phyloP scores from a whole-genome alignment of 2,329 filamentous ascomycete genomes.

The Leptographium radiaticola region DNA sequence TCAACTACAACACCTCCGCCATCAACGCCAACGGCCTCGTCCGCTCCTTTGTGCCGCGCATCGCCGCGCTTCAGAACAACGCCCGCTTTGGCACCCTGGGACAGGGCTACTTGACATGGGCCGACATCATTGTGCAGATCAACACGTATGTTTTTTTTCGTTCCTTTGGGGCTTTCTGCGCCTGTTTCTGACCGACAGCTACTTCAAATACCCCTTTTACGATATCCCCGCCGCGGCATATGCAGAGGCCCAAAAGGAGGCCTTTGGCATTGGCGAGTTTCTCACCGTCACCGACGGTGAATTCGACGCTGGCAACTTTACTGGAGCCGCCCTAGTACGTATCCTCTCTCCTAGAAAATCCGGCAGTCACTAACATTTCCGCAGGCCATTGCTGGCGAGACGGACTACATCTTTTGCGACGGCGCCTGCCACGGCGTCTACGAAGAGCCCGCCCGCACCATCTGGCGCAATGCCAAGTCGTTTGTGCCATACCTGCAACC shows the following conservation, averaged over 20 bases:
- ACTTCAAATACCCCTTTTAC: conserved; percentile 1
- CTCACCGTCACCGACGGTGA: not conserved
- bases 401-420: conserved; percentile 1
- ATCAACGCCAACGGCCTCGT: conserved; percentile 1
- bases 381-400: not conserved
- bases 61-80: not conserved
- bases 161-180: not conserved
- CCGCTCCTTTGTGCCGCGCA: not conserved
- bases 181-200: not conserved
- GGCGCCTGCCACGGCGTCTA: not conserved
- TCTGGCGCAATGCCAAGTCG: not conserved
- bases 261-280: conserved; percentile 3
- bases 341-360: no score
- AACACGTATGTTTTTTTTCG: not conserved
- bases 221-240: not conserved
- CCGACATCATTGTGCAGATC: not conserved
- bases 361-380: no score
- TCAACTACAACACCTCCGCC: not conserved
- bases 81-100: not conserved
- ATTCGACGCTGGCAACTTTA: not conserved
- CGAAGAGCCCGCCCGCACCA: not conserved
- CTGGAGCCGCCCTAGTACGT: not conserved
- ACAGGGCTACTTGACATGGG: not conserved
- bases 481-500: not conserved
- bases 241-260: not conserved